phyloP scores from a whole-genome alignment of 805 yeast species.

The Cyberlindnera mrakii region DNA sequence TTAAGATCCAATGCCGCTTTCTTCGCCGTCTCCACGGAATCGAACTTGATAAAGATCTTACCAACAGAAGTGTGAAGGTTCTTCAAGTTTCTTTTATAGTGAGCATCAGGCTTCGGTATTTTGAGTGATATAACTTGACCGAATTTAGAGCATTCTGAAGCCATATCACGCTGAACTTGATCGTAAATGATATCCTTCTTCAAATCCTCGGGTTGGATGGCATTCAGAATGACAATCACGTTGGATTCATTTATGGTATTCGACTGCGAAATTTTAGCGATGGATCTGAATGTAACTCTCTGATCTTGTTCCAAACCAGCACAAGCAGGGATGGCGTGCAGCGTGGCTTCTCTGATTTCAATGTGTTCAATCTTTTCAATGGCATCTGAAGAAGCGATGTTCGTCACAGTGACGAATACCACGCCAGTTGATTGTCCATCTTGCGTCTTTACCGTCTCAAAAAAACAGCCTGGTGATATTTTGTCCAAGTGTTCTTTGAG shows the following conservation, averaged over 20 bases:
- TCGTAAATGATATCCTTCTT: constrained; percentile 41
- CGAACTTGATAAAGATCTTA: constrained; percentile 63
- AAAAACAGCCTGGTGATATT: constrained; percentile 13
- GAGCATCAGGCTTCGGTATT: constrained; percentile 51
- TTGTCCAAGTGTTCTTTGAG: constrained; percentile 35
- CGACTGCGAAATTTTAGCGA: constrained; percentile 13
- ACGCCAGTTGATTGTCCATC: constrained; percentile 52
- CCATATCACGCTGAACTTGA: constrained; percentile 48
- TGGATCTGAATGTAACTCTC: constrained; percentile 19
- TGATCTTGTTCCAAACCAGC: constrained; percentile 14
- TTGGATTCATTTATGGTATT: constrained; percentile 24
- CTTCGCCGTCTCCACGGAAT: constrained; percentile 41
- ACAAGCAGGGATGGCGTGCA: constrained; percentile 35
- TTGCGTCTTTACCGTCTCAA: constrained; percentile 22
- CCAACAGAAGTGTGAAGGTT: constrained; percentile 57
- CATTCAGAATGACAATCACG: constrained; percentile 62
- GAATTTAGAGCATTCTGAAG: constrained; percentile 37
- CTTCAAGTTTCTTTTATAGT: constrained; percentile 39
- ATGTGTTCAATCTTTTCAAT: constrained; percentile 29
- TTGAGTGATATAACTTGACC: constrained; percentile 49
- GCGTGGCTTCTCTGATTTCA: constrained; percentile 29
- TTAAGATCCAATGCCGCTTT: constrained; percentile 52
- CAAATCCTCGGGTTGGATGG: constrained; percentile 60
- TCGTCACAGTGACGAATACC: constrained; percentile 46
- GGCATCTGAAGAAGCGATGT: constrained; percentile 7